phyloP scores from a whole-genome alignment of 2,329 filamentous ascomycete genomes.

The Phialophora tarda region DNA sequence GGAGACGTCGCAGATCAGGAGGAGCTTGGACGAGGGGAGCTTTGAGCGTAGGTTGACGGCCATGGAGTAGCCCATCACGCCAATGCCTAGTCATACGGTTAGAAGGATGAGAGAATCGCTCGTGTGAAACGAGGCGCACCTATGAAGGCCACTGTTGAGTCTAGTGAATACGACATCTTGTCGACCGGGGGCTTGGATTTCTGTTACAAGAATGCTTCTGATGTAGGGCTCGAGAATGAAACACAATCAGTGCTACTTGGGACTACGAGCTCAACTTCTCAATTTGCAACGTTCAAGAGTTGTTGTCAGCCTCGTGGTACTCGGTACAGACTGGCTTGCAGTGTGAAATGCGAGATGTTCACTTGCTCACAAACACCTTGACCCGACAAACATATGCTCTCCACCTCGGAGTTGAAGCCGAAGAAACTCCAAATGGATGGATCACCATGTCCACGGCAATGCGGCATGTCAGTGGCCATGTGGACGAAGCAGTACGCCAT shows the following conservation, averaged over 20 bases:
- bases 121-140: conserved; percentile 13
- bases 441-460: conserved; percentile 1
- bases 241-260: neutral
- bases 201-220: neutral
- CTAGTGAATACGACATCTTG: conserved; percentile 20
- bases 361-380: neutral
- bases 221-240: neutral
- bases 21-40: conserved; percentile 42
- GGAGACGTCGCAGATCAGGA: conserved; percentile 50
- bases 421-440: conserved; percentile 15
- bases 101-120: neutral
- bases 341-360: neutral
- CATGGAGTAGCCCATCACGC: conserved; percentile 53
- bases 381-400: conserved; percentile 1
- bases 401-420: conserved; percentile 4
- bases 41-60: conserved; percentile 49
- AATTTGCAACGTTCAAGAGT: neutral
- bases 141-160: conserved; percentile 38
- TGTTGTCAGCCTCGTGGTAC: conserved; percentile 1
- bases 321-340: neutral
- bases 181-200: neutral
- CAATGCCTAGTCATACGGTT: conserved; percentile 41
- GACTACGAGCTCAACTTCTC: neutral
- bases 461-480: neutral
- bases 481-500: neutral